Evolutionary conservation across 1,139 yeast species (phyloP).

Genomic region (Yamadazyma oceani): DNA sequence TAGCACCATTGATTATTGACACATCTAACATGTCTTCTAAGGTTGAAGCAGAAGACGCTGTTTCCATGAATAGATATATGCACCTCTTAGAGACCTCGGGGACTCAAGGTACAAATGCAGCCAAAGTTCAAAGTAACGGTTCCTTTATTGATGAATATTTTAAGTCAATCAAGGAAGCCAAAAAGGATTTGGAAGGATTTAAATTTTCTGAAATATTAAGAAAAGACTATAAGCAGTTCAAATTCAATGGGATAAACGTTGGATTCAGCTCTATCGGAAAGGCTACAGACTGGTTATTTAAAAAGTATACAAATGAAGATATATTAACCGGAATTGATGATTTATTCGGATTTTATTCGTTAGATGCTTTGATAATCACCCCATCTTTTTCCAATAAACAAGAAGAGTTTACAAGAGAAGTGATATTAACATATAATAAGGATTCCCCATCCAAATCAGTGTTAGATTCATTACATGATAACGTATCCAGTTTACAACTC

Average conservation of each 20-base stretch:
- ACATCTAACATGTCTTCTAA: conserved; percentile 64
- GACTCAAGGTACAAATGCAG: too few relatives aligned
- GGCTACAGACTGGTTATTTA: conserved; percentile 57
- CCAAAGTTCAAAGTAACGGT: conserved; percentile 2
- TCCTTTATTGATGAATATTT: conserved; percentile 24
- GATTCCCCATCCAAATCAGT: conserved; percentile 1
- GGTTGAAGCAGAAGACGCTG: conserved; percentile 54
- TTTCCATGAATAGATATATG: conserved; percentile 32
- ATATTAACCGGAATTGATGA: conserved; percentile 38
- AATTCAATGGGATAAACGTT: conserved; percentile 41
- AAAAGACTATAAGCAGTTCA: conserved; percentile 83
- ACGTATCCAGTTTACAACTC: conserved; percentile 12
- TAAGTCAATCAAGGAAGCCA: conserved; percentile 49
- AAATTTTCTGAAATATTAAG: conserved; percentile 59
- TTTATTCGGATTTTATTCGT: conserved; percentile 34
- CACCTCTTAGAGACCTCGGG: conserved; percentile 4
- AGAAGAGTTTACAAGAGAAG: conserved; percentile 53
- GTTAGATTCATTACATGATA: conserved; percentile 8
- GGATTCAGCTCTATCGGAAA: conserved; percentile 81
- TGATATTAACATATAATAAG: conserved; percentile 21
- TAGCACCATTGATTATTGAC: conserved; percentile 73
- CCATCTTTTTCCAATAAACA: conserved; percentile 52
- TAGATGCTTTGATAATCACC: conserved; percentile 62
- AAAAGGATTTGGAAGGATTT: conserved; percentile 64
- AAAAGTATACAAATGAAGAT: conserved; percentile 28